Base-by-base conservation (phyloP, 2,329 filamentous ascomycete genomes). In the Pseudogymnoascus sp. region DNA sequence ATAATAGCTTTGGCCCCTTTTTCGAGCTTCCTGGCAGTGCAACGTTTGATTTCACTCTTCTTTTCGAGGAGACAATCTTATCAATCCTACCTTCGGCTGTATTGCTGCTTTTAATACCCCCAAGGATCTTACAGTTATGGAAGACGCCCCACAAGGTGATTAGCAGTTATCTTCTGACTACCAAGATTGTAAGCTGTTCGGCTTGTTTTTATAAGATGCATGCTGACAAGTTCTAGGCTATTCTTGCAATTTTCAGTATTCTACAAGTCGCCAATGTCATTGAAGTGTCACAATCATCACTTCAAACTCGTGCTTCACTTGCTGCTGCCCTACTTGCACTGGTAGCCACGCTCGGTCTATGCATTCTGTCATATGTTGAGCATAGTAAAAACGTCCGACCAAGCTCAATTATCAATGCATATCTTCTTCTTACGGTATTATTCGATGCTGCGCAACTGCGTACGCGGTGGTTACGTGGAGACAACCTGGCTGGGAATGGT, bases 11-110 rank as follows among this genome's bases (percentile, higher is more conserved):
- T 49, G 66, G 66, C 2, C 66, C 66, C 3, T 63, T 67, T 16
- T 61, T 67, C 14, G 1, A 65, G 9, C 31, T 64, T 31, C 62
- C 64, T 28, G 61, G 61, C 12, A 60, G 31, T 31, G 16, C 11
- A 18, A 63, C 64, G 21, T 70, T 71, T 31, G 67, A 71, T 61
- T 71, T 71, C 63, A 70, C 69, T 38, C 63, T 71, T 16, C 52
- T 71, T 0, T 71, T 71, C 43, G 69, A 71, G 60, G 68, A 71
- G 58, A 64, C 68, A 8, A 68, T 71, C 8, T 52, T 71, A 14
- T 68, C 68, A 16, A 70, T 71, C n/a, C 35, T 52, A 28, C 69
- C 69, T 6, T 68, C 67, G 4, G 60, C 65, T 61, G 28, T 70
- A 4, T 61, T 71, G 9, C 40, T 71, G 35, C 38, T 69, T 16